A percentile compares a stretch with the other conserved stretches of the same genome.
These are phyloP conservation scores for Auricularia heimuer DNA, from an alignment of 768 basidiomycete species.

Conservation along the genomic window DNA sequence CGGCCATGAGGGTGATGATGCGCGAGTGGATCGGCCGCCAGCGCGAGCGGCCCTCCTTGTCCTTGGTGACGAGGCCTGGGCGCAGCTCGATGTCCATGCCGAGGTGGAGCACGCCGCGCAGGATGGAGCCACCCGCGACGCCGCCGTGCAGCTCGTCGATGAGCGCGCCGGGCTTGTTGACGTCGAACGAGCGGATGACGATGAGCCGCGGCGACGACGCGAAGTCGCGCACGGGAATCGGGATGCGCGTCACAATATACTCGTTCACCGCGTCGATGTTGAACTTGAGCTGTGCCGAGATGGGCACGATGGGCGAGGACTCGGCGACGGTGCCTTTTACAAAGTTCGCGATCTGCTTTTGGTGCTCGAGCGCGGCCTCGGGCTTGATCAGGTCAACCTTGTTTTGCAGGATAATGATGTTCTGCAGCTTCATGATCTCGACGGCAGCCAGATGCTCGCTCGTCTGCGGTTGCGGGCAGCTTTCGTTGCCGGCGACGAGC, in stretches of 20 bases:
- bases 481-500: conserved; percentile 95
- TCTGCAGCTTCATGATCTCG: conserved; percentile 97
- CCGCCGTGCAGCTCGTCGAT: conserved; percentile 97
- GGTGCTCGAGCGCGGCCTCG: conserved; percentile 85
- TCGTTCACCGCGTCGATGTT: conserved; percentile 99
- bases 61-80: conserved; percentile 94
- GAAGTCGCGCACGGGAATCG: conserved; percentile 91
- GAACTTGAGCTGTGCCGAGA: conserved; percentile 97
- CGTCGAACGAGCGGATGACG: conserved; percentile 98
- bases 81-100: conserved; percentile 95
- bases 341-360: conserved; percentile 91
- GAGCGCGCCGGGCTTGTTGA: conserved; percentile 97
- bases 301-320: conserved; percentile 94
- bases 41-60: conserved; percentile 75
- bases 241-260: conserved; percentile 94
- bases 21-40: conserved; percentile 90
- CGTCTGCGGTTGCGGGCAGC: conserved; percentile 97
- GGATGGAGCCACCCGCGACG: conserved; percentile 93
- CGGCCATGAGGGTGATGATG: conserved; percentile 89
- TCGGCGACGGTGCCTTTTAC: conserved; percentile 98
- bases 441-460: conserved; percentile 97
- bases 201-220: conserved; percentile 85
- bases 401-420: conserved; percentile 97
- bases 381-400: conserved; percentile 99
- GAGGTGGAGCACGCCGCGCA: conserved; percentile 81